A percentile compares a stretch with the other conserved stretches of the same genome.
These are phyloP conservation scores for Suillus occidentalis DNA, from an alignment of 768 basidiomycete genomes.

Conservation along the genomic window DNA sequence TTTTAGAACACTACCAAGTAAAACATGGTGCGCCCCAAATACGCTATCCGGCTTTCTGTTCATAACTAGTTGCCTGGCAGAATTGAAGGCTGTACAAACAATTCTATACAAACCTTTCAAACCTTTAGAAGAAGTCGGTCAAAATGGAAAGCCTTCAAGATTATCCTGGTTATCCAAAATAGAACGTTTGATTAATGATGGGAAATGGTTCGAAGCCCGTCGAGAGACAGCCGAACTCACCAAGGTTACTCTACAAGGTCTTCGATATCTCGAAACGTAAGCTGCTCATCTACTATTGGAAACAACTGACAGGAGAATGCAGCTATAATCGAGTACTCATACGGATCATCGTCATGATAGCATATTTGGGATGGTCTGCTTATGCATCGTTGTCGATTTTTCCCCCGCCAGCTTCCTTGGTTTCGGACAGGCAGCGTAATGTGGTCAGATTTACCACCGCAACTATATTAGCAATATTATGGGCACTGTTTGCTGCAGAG, in stretches of 20 bases:
- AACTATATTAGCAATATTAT: slow-evolving; percentile 37
- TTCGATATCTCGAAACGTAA: slow-evolving; percentile 75
- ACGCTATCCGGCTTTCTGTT: background rate
- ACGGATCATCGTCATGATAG: slow-evolving; percentile 62
- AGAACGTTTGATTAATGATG: slow-evolving; percentile 41
- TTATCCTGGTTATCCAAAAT: slow-evolving; percentile 40
- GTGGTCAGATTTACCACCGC: slow-evolving; percentile 28
- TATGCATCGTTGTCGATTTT: slow-evolving; percentile 63
- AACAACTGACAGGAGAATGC: slow-evolving; percentile 12
- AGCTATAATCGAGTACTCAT: slow-evolving; percentile 77
- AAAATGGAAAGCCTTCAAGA: slow-evolving; percentile 35
- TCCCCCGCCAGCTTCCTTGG: slow-evolving; percentile 20
- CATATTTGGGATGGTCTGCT: slow-evolving; percentile 78
- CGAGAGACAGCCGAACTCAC: slow-evolving; percentile 52
- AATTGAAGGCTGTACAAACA: slow-evolving; percentile 56
- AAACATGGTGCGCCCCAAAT: slow-evolving; percentile 60
- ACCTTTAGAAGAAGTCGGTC: slow-evolving; percentile 39
- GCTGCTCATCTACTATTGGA: background rate
- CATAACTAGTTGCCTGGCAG: slow-evolving; percentile 33
- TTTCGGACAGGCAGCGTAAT: slow-evolving; percentile 12
- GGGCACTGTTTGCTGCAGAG: slow-evolving; percentile 59
- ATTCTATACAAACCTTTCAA: slow-evolving; percentile 65
- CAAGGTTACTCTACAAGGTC: slow-evolving; percentile 51
- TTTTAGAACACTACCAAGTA: slow-evolving; percentile 74
- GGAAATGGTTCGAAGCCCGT: slow-evolving; percentile 51